Base-by-base conservation (phyloP, 495 filamentous ascomycete species). In the Xylaria curta region DNA sequence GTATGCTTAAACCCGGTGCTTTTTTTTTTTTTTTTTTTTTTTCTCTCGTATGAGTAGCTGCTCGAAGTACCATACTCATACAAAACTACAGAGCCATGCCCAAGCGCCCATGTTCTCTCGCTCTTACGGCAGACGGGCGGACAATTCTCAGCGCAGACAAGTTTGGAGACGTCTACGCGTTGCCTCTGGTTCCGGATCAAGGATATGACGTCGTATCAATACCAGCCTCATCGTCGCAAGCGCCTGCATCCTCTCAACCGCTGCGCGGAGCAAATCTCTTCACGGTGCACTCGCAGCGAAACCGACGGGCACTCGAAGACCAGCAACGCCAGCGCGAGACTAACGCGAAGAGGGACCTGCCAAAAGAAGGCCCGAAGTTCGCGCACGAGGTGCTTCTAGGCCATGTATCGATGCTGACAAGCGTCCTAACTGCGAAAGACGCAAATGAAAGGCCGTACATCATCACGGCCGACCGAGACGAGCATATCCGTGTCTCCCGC, bases 401-500 rank as follows among this genome's bases (percentile, higher is more conserved):
- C 17, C 96, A 99, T 83, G 95, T 98, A 9, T 98, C 96, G 0
- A 90, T 97, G 87, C 88, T 99, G 33, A 95, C 94, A 0, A 91
- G 94, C 75, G 73, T 98, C 44, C 74, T 81, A 3, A 84, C 88
- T 33, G 88, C 86, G 5, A 70, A 73, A n/a, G 69, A 71, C 53
- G 66, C 76, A 6, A 64, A 82, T 31, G 78, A 78, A 4, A 82
- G 89, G 64, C 84, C 79, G 53, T 97, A 95, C 78, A 91, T 98
- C 72, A 78, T 99, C 73, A 97, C 94, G 9, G 91, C 91, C 24
- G 96, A 99, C 82, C 90, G 96, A 67, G 96, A 99, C 84, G 96
- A 99, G 84, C 97, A 98, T 78, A 97, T 99, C 75, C 94, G 96
- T 66, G 86, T 99, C 10, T 96, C 95, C 33, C 87, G 96, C 68